These are phyloP conservation scores for Hamamelis virginiana DNA, from an alignment of 164 flowering plant species.

Conservation along the genomic window DNA sequence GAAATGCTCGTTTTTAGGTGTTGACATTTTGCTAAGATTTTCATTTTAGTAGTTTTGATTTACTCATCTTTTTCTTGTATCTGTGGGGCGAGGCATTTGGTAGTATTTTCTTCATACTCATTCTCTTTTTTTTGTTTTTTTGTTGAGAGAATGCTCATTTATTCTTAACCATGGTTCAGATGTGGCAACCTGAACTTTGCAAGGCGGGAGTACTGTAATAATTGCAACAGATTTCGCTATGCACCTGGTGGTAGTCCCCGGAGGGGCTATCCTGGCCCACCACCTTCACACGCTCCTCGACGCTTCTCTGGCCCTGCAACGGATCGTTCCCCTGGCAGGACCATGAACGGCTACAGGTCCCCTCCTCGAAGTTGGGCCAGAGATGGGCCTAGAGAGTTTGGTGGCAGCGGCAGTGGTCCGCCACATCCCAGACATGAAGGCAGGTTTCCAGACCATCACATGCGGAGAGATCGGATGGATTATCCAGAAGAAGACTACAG, in stretches of 20 bases:
- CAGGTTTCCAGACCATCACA: conserved; percentile 57
- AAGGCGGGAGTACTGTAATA: conserved; percentile 74
- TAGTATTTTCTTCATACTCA: too few species aligned
- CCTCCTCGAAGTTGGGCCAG: conserved; percentile 73
- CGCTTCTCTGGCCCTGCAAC: conserved; percentile 59
- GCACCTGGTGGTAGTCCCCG: conserved; percentile 59
- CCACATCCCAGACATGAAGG: conserved; percentile 57
- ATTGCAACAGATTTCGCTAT: conserved; percentile 61
- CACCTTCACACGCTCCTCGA: conserved; percentile 44
- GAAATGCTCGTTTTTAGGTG: too few species aligned
- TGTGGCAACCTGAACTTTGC: conserved; percentile 89
- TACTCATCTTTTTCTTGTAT: too few species aligned
- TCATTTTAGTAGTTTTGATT: background rate
- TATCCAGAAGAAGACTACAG: conserved; percentile 52
- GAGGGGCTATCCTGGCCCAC: conserved; percentile 55
- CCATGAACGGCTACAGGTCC: conserved; percentile 62
- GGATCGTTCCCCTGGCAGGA: conserved; percentile 62
- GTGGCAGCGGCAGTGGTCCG: conserved; percentile 31
- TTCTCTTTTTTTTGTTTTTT: background rate
- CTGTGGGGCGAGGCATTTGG: too few species aligned
- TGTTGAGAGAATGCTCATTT: background rate
- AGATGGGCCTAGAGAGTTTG: conserved; percentile 63
- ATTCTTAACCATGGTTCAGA: conserved; percentile 31
- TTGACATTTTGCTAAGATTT: background rate
- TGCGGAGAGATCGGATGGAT: conserved; percentile 50